Evolutionary conservation across 202 grass and related monocot species (phyloP), one percentile per base, ranked within the genome.

Genomic region (Sporobolus alterniflorus): DNA sequence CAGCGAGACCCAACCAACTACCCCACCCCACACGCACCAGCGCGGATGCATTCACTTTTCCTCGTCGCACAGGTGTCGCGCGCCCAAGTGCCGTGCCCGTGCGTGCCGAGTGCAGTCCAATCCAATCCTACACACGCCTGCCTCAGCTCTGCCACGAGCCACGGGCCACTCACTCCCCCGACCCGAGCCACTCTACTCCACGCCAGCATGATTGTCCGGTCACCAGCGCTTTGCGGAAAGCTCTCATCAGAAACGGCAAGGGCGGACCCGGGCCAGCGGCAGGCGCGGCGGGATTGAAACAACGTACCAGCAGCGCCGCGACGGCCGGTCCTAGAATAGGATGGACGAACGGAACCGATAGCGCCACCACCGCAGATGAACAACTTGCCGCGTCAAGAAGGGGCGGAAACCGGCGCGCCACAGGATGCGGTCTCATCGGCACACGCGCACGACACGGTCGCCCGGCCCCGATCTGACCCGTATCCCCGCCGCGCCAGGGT

Each of bases 261-360:
- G 5, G 26, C 28, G 28, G 66, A 17, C 43, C n/a, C 25, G 18
- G 49, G 40, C 57, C 21, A n/a, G 9, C 33, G 49, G 30, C 60
- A 12, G 28, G 25, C 25, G 30, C 64, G 64, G 36, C 40, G 20
- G 52, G 73, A 7, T 20, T 18, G 16, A 2, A 20, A 21, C 47
- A 46, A 21, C 54, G 11, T 39, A 15, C 21, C 36, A 39, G 36
- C 36, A 39, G 36, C 7, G 36, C 36, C 36, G 36, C 36, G 12
- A 11, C 81, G n/a, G 15, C 52, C 70, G 63, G 63, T 81, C 77
- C 71, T 69, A 87, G 77, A 62, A 81, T 81, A 68, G 70, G 70
- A 87, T 7, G 21, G 36, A 7, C 36, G 36, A 39, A 39, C 36
- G 36, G n/a, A n/a, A n/a, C n/a, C n/a, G n/a, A n/a, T n/a, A n/a